Base-by-base conservation (phyloP, 164 flowering plant species). In the Echeveria elegans region DNA sequence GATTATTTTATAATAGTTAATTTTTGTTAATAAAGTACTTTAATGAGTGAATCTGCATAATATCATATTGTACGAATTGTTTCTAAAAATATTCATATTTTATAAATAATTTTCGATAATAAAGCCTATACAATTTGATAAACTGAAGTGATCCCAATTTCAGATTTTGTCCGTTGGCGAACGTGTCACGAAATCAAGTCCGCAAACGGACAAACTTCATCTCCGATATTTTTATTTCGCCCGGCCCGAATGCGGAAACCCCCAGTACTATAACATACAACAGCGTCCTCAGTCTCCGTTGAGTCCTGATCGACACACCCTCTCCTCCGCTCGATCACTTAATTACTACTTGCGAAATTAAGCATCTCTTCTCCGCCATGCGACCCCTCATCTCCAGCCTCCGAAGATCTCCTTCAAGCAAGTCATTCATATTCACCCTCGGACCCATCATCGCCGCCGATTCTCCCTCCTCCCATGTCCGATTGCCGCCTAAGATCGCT, bases 351-450 rank as follows among this genome's bases (percentile, higher is more conserved):
- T n/a, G n/a, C n/a, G n/a, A n/a, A n/a, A n/a, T n/a, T n/a, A n/a
- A n/a, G n/a, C n/a, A n/a, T n/a, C n/a, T n/a, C n/a, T n/a, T 53
- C 31, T 26, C 32, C 16, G 15, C 6, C 61, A 56, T 56, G 61
- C 61, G 61, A 56, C 61, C 61, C 6, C 16, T 56, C 6, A 56
- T 56, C 61, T 56, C 61, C 32, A 56, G 18, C 32, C 6, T 56
- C 19, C 61, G 61, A 56, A 56, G 61, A 56, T 56, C 61, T 11
- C 32, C 61, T 32, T 56, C 19, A 6, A 56, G 34, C 32, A 56
- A 56, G 7, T 56, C 32, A 10, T 26, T 56, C 5, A 4, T 56
- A 2, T 56, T 56, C 32, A 56, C 61, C 16, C 0, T 56, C n/a
- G 18, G 32, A 3, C 16, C 61, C 0, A 56, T 19, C 3, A 28